A percentile compares a stretch with the other conserved stretches of the same genome.
These are phyloP conservation scores for Fusarium agapanthi DNA, from an alignment of 2,329 filamentous ascomycete genomes.

Conservation along the genomic window DNA sequence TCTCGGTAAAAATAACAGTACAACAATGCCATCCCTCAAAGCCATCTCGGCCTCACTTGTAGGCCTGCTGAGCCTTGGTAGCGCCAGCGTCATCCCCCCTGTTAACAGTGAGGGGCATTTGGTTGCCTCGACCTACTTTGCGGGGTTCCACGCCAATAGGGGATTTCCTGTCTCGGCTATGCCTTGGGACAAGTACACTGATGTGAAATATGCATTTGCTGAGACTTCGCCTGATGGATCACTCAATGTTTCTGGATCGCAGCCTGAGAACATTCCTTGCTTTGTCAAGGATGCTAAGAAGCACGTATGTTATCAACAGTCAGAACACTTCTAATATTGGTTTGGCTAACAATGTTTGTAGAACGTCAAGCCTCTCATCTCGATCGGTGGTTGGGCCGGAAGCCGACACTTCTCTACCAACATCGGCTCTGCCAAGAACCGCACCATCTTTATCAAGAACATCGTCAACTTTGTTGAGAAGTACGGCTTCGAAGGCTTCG, in stretches of 20 bases:
- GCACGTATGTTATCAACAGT: background rate
- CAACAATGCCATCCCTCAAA: slow-evolving; percentile 3
- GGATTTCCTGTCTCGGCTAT: slow-evolving; percentile 32
- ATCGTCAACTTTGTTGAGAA: slow-evolving; percentile 24
- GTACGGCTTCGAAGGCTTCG: slow-evolving; percentile 24
- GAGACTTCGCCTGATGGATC: slow-evolving; percentile 26
- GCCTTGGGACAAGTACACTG: slow-evolving; percentile 34
- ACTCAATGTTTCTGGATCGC: slow-evolving; percentile 15
- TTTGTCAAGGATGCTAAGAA: slow-evolving; percentile 31
- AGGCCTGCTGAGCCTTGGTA: slow-evolving; percentile 15
- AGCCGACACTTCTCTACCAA: slow-evolving; percentile 27
- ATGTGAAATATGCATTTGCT: slow-evolving; percentile 36
- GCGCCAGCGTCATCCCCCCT: background rate
- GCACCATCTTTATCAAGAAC: slow-evolving; percentile 23
- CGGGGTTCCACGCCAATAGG: slow-evolving; percentile 31
- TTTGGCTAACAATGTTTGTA: background rate
- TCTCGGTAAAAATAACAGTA: background rate
- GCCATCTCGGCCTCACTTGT: slow-evolving; percentile 18
- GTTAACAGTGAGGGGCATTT: background rate
- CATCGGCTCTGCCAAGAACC: slow-evolving; percentile 28
- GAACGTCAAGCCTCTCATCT: slow-evolving; percentile 32
- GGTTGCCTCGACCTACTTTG: slow-evolving; percentile 36
- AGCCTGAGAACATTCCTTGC: slow-evolving; percentile 16
- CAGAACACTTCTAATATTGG: background rate
- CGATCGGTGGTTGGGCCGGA: slow-evolving; percentile 33